Evolutionary conservation across 345 rosid species (phyloP).

Genomic region (Eucalyptus albens): DNA sequence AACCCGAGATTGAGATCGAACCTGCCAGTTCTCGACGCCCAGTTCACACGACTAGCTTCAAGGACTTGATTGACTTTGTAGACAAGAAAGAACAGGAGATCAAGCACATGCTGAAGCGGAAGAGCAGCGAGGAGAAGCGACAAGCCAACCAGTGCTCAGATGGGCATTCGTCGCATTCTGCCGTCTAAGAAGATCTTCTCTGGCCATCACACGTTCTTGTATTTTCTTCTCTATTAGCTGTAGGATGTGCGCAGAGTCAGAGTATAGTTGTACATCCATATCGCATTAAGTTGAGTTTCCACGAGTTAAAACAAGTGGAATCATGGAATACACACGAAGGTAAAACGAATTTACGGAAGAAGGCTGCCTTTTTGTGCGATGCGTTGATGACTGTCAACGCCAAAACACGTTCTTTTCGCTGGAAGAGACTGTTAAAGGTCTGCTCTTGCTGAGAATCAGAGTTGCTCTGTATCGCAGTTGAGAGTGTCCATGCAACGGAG

Average conservation of each 20-base stretch:
- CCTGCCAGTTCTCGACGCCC: neutral
- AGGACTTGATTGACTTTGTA: slow-evolving; percentile 1
- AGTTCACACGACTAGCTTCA: neutral
- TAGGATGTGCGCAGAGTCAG: neutral
- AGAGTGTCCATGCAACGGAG: neutral
- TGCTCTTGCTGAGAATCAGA: neutral
- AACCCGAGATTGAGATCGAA: slow-evolving; percentile 27
- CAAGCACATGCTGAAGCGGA: slow-evolving; percentile 37
- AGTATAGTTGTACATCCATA: neutral
- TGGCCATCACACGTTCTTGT: neutral
- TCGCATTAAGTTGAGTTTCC: neutral
- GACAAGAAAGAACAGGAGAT: slow-evolving; percentile 11
- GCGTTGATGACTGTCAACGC: neutral
- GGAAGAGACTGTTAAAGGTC: neutral
- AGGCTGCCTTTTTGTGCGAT: neutral
- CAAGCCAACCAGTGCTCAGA: slow-evolving; percentile 24
- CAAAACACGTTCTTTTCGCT: neutral
- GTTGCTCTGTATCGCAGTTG: neutral
- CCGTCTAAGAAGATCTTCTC: neutral
- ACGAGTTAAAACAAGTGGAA: neutral
- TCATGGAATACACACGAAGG: neutral
- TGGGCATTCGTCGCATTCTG: slow-evolving; percentile 2
- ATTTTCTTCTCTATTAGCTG: neutral
- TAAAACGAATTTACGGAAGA: neutral
- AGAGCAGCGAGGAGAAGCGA: slow-evolving; percentile 12